phyloP scores from a whole-genome alignment of 2,329 filamentous ascomycete genomes.

The Dactylellina cionopaga region DNA sequence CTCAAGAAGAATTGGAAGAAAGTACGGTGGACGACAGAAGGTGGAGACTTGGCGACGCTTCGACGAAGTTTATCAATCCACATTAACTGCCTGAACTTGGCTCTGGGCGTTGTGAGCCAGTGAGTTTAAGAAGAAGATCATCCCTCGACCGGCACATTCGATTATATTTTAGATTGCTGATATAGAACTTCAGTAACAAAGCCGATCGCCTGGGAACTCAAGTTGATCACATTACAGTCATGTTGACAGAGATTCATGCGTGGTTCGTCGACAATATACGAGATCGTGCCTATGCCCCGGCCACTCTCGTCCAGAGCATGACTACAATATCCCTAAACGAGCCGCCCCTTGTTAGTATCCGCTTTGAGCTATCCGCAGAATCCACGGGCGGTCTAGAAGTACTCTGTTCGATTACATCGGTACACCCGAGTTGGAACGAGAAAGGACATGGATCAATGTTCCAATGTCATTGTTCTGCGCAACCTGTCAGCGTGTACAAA shows the following conservation, averaged over 20 bases:
- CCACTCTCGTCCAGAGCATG: neutral
- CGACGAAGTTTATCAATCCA: conserved; percentile 28
- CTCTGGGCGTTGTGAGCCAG: conserved; percentile 18
- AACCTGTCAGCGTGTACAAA: too few relatives aligned
- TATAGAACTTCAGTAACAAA: neutral
- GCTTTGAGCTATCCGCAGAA: neutral
- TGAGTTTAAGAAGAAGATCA: neutral
- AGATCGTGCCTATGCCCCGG: neutral
- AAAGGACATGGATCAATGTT: neutral
- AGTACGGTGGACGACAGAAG: conserved; percentile 58
- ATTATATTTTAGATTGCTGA: neutral
- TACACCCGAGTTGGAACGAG: conserved; percentile 1
- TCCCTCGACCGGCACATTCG: neutral
- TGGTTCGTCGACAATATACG: conserved; percentile 14
- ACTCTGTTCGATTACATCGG: conserved; percentile 9
- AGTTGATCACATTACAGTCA: neutral
- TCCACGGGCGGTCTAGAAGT: neutral
- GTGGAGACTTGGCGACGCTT: conserved; percentile 56
- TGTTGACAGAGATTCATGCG: conserved; percentile 23
- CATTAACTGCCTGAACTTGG: conserved; percentile 10
- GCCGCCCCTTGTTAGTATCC: neutral
- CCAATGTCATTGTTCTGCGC: neutral
- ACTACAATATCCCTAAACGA: neutral
- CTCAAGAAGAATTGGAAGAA: conserved; percentile 58
- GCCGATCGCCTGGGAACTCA: neutral